Base-by-base conservation (phyloP, 176 grass and related monocot genomes). In the Oryza longistaminata region DNA sequence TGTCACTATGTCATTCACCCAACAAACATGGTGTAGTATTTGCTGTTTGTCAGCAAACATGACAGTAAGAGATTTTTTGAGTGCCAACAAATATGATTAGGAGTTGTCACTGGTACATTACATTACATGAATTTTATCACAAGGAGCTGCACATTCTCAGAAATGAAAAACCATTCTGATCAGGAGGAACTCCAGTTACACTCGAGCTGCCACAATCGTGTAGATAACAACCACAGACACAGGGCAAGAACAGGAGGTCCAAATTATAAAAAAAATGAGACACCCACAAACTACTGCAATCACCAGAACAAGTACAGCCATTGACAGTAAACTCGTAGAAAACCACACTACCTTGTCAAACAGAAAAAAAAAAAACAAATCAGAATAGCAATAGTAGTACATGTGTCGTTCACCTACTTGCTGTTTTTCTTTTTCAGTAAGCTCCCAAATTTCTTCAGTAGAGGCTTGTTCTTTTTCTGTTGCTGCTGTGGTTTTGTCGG, bases 371-470 rank as follows among this genome's bases (percentile, higher is more conserved):
- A 83, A 67, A 78, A 78, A 86, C 61, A 76, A 50, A 89, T 70
- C 84, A 88, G 81, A 83, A 46, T 85, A 89, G 66, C 44, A 85
- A 72, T 81, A 84, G 34, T 86, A 83, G 84, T 84, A 88, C 58
- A 31, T 25, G 37, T 55, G 34, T 81, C 60, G 61, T 85, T 37
- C 83, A 62, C 55, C 85, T 97, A 88, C 90, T 97, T 97, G 75
- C 82, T 94, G 70, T 79, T 97, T 86, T 92, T 98, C 97, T 95
- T 99, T 85, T 94, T 96, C 86, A 99, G 83, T 49, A 99, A 75
- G 75, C 72, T 87, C 13, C 93, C 93, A 89, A 99, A 89, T 86
- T 99, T 99, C 88, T 91, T 90, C 43, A 93, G 76, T 84, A 99
- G 88, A 73, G 97, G 81, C 46, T 83, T 94, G 39, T 92, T 99